These are phyloP conservation scores for Cyclotella cryptica DNA, from an alignment of 108 stramenopile genomes.

Conservation along the genomic window DNA sequence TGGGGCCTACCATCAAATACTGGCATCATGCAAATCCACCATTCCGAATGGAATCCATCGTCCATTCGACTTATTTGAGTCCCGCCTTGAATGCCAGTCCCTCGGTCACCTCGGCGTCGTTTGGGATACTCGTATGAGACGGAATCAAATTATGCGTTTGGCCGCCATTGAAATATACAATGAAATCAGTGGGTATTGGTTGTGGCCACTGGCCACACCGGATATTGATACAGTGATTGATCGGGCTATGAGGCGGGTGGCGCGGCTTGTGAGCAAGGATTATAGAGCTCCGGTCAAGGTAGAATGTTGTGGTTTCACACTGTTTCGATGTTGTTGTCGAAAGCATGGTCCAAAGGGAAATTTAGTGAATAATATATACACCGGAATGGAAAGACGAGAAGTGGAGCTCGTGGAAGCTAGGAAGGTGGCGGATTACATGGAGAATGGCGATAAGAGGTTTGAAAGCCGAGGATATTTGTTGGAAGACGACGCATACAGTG, in stretches of 20 bases:
- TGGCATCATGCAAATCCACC: slow-evolving; percentile 47
- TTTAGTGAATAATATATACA: slow-evolving; percentile 28
- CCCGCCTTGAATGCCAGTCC: slow-evolving; percentile 49
- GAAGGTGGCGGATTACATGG: slow-evolving; percentile 25
- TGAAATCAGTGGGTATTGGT: slow-evolving; percentile 46
- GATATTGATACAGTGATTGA: slow-evolving; percentile 42
- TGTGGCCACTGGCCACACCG: slow-evolving; percentile 42
- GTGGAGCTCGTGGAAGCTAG: slow-evolving; percentile 29
- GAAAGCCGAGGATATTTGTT: slow-evolving; percentile 15
- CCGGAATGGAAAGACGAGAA: slow-evolving; percentile 39
- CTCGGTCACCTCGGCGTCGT: slow-evolving; percentile 46
- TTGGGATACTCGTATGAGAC: slow-evolving; percentile 44
- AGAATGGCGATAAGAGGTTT: slow-evolving; percentile 12
- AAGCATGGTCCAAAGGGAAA: slow-evolving; percentile 19
- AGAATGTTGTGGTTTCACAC: slow-evolving; percentile 42
- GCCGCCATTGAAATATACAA: slow-evolving; percentile 52
- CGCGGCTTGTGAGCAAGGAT: slow-evolving; percentile 44
- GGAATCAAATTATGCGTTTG: slow-evolving; percentile 48
- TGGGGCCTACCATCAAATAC: slow-evolving; percentile 46
- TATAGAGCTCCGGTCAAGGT: slow-evolving; percentile 45
- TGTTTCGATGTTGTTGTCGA: slow-evolving; percentile 43
- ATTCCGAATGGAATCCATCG: slow-evolving; percentile 29
- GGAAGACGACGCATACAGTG: slow-evolving; percentile 38
- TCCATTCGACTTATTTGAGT: slow-evolving; percentile 50
- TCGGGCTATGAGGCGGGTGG: slow-evolving; percentile 40